Evolutionary conservation across 108 stramenopile species (phyloP), one percentile per base, ranked within the genome.

Genomic region (Cyclotella baltica): DNA sequence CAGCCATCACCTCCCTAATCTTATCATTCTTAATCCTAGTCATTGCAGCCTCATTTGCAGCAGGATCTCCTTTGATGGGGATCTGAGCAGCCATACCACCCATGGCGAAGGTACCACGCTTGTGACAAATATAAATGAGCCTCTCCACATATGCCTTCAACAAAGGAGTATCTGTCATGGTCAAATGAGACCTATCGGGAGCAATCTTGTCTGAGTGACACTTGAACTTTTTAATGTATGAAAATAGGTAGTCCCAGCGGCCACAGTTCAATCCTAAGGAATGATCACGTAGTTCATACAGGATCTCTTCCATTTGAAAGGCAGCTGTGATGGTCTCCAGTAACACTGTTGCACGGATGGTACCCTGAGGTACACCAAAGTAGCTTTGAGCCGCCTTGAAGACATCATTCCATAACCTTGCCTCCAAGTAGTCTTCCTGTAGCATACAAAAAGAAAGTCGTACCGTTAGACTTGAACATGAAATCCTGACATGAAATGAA

Each of bases 231-330:
- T 98, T 97, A 78, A 98, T 96, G 86, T 87, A 96, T 27, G 87
- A 88, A 84, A 98, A 98, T 35, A 97, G 81, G 77, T 98, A 98
- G 73, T 98, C 97, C 96, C 96, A 98, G 18, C 96, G 89, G 31
- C 97, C 97, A 75, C 96, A 97, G 72, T 98, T 98, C 62, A 98
- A 80, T 37, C 96, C 97, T n/a, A 93, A 61, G 20, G 92, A 93
- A 79, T 98, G 96, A 47, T 92, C 88, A 23, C 92, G 88, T n/a
- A 98, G 87, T 77, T 96, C 96, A 81, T 96, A 96, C 34, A 97
- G 85, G 73, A 98, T 93, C 75, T 96, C 97, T 70, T 98, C 97
- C 95, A 97, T 97, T 71, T 97, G 92, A 86, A 96, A 97, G 8
- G 96, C 94, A 4, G 96, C 97, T 20, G 96, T 96, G 76, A 98